These are phyloP conservation scores for Penicillium fimorum DNA, from an alignment of 495 filamentous ascomycete genomes.

Conservation along the genomic window DNA sequence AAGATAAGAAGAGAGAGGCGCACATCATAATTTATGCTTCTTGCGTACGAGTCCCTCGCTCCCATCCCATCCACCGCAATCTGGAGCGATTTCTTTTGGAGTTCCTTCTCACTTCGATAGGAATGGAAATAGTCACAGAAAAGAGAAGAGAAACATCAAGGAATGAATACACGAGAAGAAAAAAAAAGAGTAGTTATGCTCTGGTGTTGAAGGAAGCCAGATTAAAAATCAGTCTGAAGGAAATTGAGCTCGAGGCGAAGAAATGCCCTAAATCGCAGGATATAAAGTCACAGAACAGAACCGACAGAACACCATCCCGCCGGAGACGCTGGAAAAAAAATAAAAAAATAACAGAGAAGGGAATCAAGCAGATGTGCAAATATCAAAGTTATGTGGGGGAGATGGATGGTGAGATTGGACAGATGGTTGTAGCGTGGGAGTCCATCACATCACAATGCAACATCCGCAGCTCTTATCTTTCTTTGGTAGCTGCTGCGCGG, in stretches of 20 bases:
- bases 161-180: slow-evolving; percentile 19
- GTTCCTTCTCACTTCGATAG: not conserved
- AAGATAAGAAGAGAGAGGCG: not conserved
- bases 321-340: slow-evolving; percentile 31
- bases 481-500: slow-evolving; percentile 36
- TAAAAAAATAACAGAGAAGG: slow-evolving; percentile 21
- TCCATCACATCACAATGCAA: slow-evolving; percentile 53
- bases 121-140: slow-evolving; percentile 8
- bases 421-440: not conserved
- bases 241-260: slow-evolving; percentile 11
- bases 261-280: slow-evolving; percentile 16
- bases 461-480: slow-evolving; percentile 51
- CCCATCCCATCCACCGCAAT: slow-evolving; percentile 2
- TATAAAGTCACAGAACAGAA: slow-evolving; percentile 23
- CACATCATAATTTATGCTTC: not conserved
- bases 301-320: slow-evolving; percentile 41
- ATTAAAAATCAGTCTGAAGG: slow-evolving; percentile 21
- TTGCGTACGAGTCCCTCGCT: no score
- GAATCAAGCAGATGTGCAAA: slow-evolving; percentile 19
- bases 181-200: slow-evolving; percentile 15
- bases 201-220: slow-evolving; percentile 13
- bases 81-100: slow-evolving; percentile 4
- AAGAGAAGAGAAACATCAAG: slow-evolving; percentile 21
- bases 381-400: slow-evolving; percentile 13
- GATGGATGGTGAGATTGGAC: slow-evolving; percentile 1